phyloP scores from a whole-genome alignment of 169 alveolate species.

The Babesia bovis region DNA sequence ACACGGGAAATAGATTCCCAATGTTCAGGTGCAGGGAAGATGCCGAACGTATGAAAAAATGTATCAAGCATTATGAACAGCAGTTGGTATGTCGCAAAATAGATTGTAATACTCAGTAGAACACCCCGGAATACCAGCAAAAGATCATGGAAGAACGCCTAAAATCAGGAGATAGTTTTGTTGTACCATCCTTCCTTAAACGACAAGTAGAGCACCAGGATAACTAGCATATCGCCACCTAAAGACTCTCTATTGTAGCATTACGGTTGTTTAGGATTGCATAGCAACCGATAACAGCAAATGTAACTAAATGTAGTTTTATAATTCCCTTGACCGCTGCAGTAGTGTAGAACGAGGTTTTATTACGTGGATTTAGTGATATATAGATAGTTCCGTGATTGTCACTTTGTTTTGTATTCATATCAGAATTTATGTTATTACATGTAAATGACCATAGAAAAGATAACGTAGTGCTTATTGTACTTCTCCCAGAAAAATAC shows the following conservation, averaged over 20 bases:
- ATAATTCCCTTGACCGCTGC: no score
- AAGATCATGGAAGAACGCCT: slow-evolving; percentile 51
- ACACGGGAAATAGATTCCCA: slow-evolving; percentile 28
- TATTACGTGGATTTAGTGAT: no score
- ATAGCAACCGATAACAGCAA: no score
- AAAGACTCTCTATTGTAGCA: background rate
- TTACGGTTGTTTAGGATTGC: no score
- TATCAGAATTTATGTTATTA: no score
- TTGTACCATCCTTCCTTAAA: slow-evolving; percentile 60
- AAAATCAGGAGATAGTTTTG: slow-evolving; percentile 50
- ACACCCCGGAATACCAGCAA: slow-evolving; percentile 54
- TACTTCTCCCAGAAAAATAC: no score
- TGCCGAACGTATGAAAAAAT: slow-evolving; percentile 28
- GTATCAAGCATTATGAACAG: slow-evolving; percentile 49
- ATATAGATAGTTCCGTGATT: no score
- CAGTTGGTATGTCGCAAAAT: slow-evolving; percentile 19
- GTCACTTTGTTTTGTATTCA: no score
- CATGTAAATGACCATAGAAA: no score
- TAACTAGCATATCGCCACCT: background rate
- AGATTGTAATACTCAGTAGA: background rate
- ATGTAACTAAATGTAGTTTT: no score
- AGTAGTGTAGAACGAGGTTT: no score
- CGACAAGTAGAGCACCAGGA: background rate
- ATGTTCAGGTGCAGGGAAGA: slow-evolving; percentile 46
- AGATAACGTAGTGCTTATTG: no score